phyloP scores from a whole-genome alignment of 805 yeast species.

The Barnettozyma sucrosica region DNA sequence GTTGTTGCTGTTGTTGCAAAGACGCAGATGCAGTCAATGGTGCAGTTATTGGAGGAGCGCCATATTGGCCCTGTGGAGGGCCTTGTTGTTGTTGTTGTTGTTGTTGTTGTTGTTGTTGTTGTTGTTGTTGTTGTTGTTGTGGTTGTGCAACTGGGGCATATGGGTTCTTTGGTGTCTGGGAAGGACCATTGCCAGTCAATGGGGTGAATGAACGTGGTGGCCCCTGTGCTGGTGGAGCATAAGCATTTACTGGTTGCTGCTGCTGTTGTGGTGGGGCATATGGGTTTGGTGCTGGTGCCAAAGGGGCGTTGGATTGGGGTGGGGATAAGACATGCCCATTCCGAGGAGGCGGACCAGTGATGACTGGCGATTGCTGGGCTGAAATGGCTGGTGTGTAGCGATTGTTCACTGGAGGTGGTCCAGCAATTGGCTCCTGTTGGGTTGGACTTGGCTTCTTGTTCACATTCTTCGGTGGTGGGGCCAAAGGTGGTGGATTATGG shows the following conservation, averaged over 20 bases:
- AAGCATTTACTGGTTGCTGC: conserved; percentile 6
- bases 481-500: conserved; percentile 24
- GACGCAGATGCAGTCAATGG: conserved; percentile 15
- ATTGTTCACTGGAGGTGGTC: conserved; percentile 23
- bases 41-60: conserved; percentile 30
- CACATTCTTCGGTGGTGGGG: conserved; percentile 32
- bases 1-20: conserved; percentile 6
- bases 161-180: conserved; percentile 28
- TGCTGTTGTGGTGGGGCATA: conserved; percentile 30
- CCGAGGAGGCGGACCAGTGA: conserved; percentile 8
- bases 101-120: no score
- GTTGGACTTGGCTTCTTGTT: conserved; percentile 23
- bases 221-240: conserved; percentile 9
- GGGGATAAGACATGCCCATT: conserved; percentile 30
- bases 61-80: conserved; percentile 16
- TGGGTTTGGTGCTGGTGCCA: conserved; percentile 26
- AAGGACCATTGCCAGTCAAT: conserved; percentile 6
- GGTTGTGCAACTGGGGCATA: conserved; percentile 33
- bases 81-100: no score
- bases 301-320: conserved; percentile 22
- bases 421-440: conserved; percentile 14
- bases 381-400: conserved; percentile 31
- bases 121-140: no score
- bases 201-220: conserved; percentile 31
- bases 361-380: conserved; percentile 19